phyloP scores from a whole-genome alignment of 176 grass and related monocot genomes.

The Neostapfia colusana region DNA sequence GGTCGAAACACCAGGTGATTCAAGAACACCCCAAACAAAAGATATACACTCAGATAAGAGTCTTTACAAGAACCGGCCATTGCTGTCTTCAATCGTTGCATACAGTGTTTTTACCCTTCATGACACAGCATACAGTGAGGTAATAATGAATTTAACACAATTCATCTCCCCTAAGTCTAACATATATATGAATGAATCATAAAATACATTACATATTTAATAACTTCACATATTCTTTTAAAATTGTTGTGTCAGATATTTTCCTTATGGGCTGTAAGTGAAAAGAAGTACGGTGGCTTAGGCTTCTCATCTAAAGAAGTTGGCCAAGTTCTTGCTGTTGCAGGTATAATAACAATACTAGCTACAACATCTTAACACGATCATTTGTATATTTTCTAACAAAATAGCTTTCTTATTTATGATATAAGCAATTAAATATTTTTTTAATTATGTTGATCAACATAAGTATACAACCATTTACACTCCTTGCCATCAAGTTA shows the following conservation, averaged over 20 bases:
- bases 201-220: neutral
- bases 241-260: slow-evolving; percentile 59
- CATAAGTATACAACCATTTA: neutral
- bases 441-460: too few species aligned
- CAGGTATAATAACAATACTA: slow-evolving; percentile 40
- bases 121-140: slow-evolving; percentile 81
- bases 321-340: slow-evolving; percentile 61
- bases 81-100: slow-evolving; percentile 70
- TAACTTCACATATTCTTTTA: neutral
- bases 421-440: neutral
- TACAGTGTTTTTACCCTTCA: slow-evolving; percentile 75
- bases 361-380: neutral
- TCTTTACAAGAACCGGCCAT: slow-evolving; percentile 69
- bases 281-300: slow-evolving; percentile 58
- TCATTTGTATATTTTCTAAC: neutral
- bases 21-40: slow-evolving; percentile 21
- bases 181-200: neutral
- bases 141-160: slow-evolving; percentile 20
- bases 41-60: slow-evolving; percentile 31
- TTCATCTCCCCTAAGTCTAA: neutral
- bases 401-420: neutral
- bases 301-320: slow-evolving; percentile 64
- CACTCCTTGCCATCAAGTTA: neutral
- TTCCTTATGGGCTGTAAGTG: slow-evolving; percentile 69
- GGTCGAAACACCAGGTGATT: slow-evolving; percentile 18